A percentile compares a stretch with the other conserved stretches of the same genome.
These are phyloP conservation scores for Stephania yunnanensis DNA, from an alignment of 164 flowering plant genomes.

Conservation along the genomic window DNA sequence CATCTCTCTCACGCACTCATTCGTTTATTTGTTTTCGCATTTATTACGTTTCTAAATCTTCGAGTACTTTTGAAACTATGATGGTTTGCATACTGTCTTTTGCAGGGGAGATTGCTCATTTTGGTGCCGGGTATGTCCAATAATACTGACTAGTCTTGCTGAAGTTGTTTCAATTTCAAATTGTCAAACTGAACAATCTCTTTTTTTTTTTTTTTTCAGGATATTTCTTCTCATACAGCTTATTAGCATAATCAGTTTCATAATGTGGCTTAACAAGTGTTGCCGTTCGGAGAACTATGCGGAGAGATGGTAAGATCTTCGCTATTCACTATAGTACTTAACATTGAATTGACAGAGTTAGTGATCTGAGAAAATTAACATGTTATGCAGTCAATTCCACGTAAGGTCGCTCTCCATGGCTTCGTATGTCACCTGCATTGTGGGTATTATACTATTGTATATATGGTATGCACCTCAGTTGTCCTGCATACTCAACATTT, in stretches of 20 bases:
- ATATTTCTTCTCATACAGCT: constrained; percentile 85
- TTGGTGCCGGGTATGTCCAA: constrained; percentile 78
- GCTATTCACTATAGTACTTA: constrained; percentile 4
- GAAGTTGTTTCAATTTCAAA: not conserved
- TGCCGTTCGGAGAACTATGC: constrained; percentile 48
- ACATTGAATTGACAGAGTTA: not conserved
- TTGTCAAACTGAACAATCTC: not conserved
- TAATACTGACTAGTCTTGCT: too few species aligned
- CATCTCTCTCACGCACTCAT: too few species aligned
- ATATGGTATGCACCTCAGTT: constrained; percentile 77
- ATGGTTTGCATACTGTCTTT: constrained; percentile 3
- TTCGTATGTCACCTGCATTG: constrained; percentile 56
- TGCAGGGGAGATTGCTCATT: constrained; percentile 79
- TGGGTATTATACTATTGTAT: constrained; percentile 79
- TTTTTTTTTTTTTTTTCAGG: constrained; percentile 33
- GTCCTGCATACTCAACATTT: constrained; percentile 68
- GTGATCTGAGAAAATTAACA: constrained; percentile 6
- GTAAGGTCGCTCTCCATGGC: constrained; percentile 49
- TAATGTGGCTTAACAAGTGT: constrained; percentile 70
- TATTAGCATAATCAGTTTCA: constrained; percentile 80
- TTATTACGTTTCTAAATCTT: not conserved
- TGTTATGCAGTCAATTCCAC: constrained; percentile 61
- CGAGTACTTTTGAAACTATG: not conserved
- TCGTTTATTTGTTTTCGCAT: not conserved
- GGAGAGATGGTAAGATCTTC: constrained; percentile 58